Conservation (phyloP, 768 basidiomycete species). For the Leccinum imitatum region DNA sequence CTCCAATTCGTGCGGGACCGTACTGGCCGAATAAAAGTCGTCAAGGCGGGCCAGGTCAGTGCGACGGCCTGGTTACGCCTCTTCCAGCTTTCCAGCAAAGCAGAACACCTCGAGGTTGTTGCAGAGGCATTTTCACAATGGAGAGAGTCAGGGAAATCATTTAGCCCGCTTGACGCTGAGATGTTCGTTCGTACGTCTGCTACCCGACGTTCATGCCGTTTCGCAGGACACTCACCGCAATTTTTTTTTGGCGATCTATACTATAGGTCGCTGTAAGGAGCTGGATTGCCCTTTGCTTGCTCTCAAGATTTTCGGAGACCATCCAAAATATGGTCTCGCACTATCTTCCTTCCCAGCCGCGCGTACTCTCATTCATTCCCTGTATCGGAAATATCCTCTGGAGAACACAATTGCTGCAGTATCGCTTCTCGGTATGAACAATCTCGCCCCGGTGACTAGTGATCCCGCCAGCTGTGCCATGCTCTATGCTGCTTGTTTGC, state of each 20-base stretch:
- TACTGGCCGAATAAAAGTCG: conserved; percentile 28
- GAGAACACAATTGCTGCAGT: conserved; percentile 48
- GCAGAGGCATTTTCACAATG: conserved; percentile 49
- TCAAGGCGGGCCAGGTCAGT: conserved; percentile 39
- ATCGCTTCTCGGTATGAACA: conserved; percentile 54
- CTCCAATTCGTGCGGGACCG: conserved; percentile 31
- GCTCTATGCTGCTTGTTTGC: conserved; percentile 55
- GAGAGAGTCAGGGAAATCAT: conserved; percentile 43
- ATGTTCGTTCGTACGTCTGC: conserved; percentile 53
- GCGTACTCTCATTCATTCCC: conserved; percentile 55
- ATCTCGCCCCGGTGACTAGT: conserved; percentile 50
- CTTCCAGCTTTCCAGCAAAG: conserved; percentile 48
- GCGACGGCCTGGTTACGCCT: conserved; percentile 51
- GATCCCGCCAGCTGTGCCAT: conserved; percentile 60
- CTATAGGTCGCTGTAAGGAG: conserved; percentile 60
- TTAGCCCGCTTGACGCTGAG: conserved; percentile 42
- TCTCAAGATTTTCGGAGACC: conserved; percentile 60
- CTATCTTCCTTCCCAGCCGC: conserved; percentile 49
- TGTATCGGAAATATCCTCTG: conserved; percentile 48
- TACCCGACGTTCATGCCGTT: not conserved
- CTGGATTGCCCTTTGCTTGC: conserved; percentile 55
- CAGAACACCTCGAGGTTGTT: conserved; percentile 49
- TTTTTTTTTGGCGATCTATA: not conserved
- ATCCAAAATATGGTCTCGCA: conserved; percentile 56
- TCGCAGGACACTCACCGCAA: not conserved